A percentile compares a stretch with the other conserved stretches of the same genome.
These are phyloP conservation scores for Fusarium sp. DNA, from an alignment of 2,329 filamentous ascomycete species.

Conservation along the genomic window DNA sequence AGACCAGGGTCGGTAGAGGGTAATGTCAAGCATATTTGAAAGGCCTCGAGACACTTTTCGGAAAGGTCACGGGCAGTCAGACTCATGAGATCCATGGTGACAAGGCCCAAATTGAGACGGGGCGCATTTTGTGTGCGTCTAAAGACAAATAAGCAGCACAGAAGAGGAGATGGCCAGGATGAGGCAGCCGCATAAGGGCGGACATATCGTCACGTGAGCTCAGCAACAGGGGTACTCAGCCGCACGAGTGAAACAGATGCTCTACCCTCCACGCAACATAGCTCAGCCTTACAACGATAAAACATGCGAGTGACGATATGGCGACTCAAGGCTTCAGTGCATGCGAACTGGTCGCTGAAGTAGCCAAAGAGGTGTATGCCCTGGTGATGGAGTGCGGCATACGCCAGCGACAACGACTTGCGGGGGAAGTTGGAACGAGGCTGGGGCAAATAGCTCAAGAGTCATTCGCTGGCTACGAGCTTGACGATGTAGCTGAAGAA, in stretches of 20 bases:
- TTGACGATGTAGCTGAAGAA: background rate
- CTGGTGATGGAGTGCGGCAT: background rate
- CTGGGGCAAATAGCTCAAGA: background rate
- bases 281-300: background rate
- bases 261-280: background rate
- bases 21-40: background rate
- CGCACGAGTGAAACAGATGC: too few relatives aligned
- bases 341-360: background rate
- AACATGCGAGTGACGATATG: background rate
- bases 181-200: background rate
- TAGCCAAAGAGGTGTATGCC: background rate
- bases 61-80: background rate
- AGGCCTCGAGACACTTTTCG: background rate
- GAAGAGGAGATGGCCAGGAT: background rate
- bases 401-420: background rate
- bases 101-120: accelerated
- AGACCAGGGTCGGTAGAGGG: accelerated
- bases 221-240: background rate
- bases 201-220: background rate
- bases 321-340: accelerated
- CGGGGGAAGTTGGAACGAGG: background rate
- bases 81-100: background rate
- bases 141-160: accelerated
- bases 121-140: accelerated
- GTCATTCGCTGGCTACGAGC: background rate